Evolutionary conservation across 2,329 filamentous ascomycete genomes (phyloP).

Genomic region (Colletotrichum filicis): DNA sequence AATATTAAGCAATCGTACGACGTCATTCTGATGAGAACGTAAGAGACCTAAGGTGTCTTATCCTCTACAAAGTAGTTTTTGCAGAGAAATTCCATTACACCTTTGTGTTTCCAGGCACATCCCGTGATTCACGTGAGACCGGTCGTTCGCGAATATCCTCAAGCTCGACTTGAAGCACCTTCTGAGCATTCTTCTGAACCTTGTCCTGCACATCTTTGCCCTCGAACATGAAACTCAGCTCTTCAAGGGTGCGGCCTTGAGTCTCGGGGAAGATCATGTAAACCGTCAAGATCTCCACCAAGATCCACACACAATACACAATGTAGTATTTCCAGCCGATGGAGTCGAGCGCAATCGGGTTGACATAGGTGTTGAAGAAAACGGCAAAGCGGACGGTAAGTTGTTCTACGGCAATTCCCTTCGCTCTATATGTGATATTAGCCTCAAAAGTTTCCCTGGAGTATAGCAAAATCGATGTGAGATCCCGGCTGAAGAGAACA

Average conservation of each 20-base stretch:
- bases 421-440: slow-evolving; percentile 37
- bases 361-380: slow-evolving; percentile 60
- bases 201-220: slow-evolving; percentile 32
- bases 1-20: neutral
- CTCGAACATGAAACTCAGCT: slow-evolving; percentile 54
- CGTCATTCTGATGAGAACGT: neutral
- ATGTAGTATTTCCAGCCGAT: slow-evolving; percentile 56
- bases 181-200: slow-evolving; percentile 34
- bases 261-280: slow-evolving; percentile 90
- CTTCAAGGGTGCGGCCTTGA: slow-evolving; percentile 82
- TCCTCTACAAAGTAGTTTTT: neutral
- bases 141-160: slow-evolving; percentile 4
- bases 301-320: slow-evolving; percentile 56
- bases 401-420: slow-evolving; percentile 51
- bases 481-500: neutral
- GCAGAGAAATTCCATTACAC: neutral
- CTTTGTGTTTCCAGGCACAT: neutral
- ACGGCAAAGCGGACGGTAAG: slow-evolving; percentile 50
- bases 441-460: neutral
- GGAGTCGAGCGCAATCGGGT: slow-evolving; percentile 53
- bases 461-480: accelerated
- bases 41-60: neutral
- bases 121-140: neutral
- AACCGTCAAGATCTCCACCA: slow-evolving; percentile 62
- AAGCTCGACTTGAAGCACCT: slow-evolving; percentile 33